Evolutionary conservation across 2,329 filamentous ascomycete genomes (phyloP).

Genomic region (Xylariaceae sp.): DNA sequence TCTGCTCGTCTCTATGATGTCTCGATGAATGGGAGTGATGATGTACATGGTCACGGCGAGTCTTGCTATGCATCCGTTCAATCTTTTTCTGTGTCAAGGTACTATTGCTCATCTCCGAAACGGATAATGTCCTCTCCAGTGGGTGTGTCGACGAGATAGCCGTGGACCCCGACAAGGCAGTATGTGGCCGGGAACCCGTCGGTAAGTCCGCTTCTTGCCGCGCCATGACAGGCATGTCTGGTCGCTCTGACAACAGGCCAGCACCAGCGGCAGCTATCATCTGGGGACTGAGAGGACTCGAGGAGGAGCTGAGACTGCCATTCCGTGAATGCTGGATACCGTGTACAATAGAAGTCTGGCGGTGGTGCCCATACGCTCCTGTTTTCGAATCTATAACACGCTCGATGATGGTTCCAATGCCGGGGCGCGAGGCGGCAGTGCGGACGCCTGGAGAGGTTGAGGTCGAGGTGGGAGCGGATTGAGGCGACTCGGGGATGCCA

Average conservation of each 20-base stretch:
- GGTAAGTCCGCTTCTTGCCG: conserved; percentile 54
- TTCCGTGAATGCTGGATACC: conserved; percentile 92
- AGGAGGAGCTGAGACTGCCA: conserved; percentile 81
- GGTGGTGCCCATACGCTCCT: conserved; percentile 79
- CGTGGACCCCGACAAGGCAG: conserved; percentile 55
- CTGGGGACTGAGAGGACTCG: conserved; percentile 86
- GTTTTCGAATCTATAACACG: conserved; percentile 62
- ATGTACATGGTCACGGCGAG: conserved; percentile 73
- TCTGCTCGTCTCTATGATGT: conserved; percentile 75
- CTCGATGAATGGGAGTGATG: conserved; percentile 79
- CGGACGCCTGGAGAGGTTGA: conserved; percentile 48
- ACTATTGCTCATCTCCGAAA: conserved; percentile 49
- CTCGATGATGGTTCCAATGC: conserved; percentile 53
- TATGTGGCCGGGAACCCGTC: conserved; percentile 50
- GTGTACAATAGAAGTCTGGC: conserved; percentile 96
- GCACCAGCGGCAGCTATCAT: conserved; percentile 75
- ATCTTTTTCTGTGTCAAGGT: conserved; percentile 57
- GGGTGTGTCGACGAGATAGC: conserved; percentile 39
- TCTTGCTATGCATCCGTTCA: conserved; percentile 69
- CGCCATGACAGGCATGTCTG: conserved; percentile 55
- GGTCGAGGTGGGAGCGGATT: conserved; percentile 33
- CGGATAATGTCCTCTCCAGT: conserved; percentile 54
- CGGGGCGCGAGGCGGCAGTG: conserved; percentile 48
- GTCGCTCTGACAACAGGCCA: conserved; percentile 57
- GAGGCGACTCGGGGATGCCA: conserved; percentile 42